Evolutionary conservation across 768 basidiomycete species (phyloP).

Genomic region (Pulveroboletus frians): DNA sequence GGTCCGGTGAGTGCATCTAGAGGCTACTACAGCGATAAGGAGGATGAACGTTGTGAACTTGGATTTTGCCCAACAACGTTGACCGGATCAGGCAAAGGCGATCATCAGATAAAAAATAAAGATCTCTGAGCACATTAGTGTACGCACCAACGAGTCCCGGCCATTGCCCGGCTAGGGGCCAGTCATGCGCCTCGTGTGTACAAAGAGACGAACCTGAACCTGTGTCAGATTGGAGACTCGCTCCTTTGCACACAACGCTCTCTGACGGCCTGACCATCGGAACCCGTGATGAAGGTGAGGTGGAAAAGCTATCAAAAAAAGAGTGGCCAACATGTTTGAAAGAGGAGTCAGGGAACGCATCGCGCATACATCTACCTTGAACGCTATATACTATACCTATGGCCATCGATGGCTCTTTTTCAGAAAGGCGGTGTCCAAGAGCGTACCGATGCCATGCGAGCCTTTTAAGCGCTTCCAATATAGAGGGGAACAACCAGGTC

Average conservation of each 20-base stretch:
- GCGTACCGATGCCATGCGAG: neutral
- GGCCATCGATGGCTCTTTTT: neutral
- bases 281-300: neutral
- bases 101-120: neutral
- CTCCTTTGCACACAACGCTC: neutral
- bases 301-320: neutral
- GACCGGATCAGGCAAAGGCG: too few species aligned
- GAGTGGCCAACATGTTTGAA: neutral
- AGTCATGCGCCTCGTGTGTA: neutral
- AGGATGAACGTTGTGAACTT: too few species aligned
- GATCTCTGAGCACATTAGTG: neutral
- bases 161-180: constrained; percentile 3
- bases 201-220: neutral
- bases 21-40: too few species aligned
- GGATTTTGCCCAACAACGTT: too few species aligned
- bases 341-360: neutral
- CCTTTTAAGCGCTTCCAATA: neutral
- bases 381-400: constrained; percentile 8
- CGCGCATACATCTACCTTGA: neutral
- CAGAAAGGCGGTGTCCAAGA: neutral
- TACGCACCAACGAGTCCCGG: neutral
- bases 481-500: neutral
- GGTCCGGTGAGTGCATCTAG: too few species aligned
- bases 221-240: neutral
- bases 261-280: neutral